Evolutionary conservation across 2,329 filamentous ascomycete genomes (phyloP), one percentile per base, ranked within the genome.

Genomic region (Polychaeton citri): DNA sequence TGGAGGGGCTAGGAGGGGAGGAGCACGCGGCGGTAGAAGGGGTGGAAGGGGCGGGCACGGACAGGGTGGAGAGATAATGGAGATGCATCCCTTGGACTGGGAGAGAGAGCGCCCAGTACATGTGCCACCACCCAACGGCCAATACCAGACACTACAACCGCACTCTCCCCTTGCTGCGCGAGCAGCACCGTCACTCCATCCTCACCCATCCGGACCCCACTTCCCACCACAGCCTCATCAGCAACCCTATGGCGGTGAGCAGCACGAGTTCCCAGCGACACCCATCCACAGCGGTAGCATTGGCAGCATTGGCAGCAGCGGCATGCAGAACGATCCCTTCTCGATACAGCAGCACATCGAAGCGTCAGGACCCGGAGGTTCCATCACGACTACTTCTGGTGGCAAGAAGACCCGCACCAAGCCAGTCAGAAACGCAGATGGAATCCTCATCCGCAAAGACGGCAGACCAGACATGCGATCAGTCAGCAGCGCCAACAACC

Each of bases 381-480:
- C 12, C 5, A 12, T 28, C 15, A 15, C 12, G 30, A 37, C 35
- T 9, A 10, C 13, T 19, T 43, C 43, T 30, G 45, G 39, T 9
- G 43, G 46, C 20, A 68, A 68, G 53, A 66, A 65, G 48, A 64
- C 62, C 2, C 56, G 65, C n/a, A 66, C 63, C 4, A 68, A 68
- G 46, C 65, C 65, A 2, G 57, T 62, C 16, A 55, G 65, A 2
- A 69, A 69, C 41, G 60, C 65, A 1, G 65, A 69, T 26, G 66
- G 66, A 1, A 54, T 69, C 13, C 48, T 69, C 19, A 68, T 69
- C 37, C 57, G 66, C 30, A 69, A 69, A 42, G 66, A 69, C 38
- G 66, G 66, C 4, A 51, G 62, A 8, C 65, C 66, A 4, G 66
- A 69, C 38, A 68, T 67, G 63, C 61, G 66, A 8, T 65, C 61